Evolutionary conservation across 129 eudicot species (phyloP).

Genomic region (Gnaphalium uliginosum): DNA sequence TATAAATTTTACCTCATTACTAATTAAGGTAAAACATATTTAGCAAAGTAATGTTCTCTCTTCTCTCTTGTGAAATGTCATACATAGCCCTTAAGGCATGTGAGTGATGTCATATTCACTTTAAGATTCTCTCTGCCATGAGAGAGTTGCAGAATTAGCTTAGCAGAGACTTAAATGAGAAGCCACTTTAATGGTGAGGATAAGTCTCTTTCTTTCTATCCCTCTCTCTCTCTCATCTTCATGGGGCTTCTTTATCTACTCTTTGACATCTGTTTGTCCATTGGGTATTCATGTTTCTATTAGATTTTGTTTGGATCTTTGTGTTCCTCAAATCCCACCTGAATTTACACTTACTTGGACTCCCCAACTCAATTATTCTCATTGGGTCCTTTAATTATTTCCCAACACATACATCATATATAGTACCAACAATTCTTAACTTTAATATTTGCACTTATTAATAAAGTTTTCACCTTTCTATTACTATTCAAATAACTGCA

Average conservation of each 20-base stretch:
- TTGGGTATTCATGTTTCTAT: constrained; percentile 29
- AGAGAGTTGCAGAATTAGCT: constrained; percentile 43
- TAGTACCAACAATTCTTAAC: constrained; percentile 27
- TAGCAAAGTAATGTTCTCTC: constrained; percentile 34
- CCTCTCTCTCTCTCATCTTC: background rate
- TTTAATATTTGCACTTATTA: background rate
- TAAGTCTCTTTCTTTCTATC: constrained; percentile 37
- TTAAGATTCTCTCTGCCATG: constrained; percentile 42
- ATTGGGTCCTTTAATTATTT: constrained; percentile 24
- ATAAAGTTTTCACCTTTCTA: constrained; percentile 23
- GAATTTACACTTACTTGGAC: constrained; percentile 31
- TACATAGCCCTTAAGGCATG: constrained; percentile 39
- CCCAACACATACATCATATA: constrained; percentile 26
- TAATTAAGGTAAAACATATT: constrained; percentile 28
- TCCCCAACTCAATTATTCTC: constrained; percentile 19
- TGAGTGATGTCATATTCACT: constrained; percentile 41
- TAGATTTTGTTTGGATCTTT: constrained; percentile 53
- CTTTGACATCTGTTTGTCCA: constrained; percentile 39
- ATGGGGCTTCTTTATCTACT: constrained; percentile 11
- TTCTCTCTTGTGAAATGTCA: constrained; percentile 33
- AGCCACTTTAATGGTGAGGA: constrained; percentile 44
- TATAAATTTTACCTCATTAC: constrained; percentile 16
- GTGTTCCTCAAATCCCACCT: constrained; percentile 43
- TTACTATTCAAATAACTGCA: constrained; percentile 16
- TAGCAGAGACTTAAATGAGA: constrained; percentile 42